Conservation (phyloP, 164 flowering plant genomes). For the Stephania japonica region DNA sequence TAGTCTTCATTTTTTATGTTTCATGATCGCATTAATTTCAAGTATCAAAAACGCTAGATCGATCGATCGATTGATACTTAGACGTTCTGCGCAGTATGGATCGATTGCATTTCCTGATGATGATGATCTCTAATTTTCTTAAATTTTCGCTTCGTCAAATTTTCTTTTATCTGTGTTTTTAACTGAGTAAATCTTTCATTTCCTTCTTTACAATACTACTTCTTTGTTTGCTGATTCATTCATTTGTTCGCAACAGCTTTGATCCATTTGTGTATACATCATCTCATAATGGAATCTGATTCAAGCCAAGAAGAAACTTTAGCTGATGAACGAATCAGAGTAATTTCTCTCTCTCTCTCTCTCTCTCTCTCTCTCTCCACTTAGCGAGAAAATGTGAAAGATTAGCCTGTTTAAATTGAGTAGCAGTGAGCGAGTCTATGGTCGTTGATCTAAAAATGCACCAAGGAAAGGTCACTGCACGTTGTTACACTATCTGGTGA, state of each 20-base stretch:
- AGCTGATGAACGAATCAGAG: neutral
- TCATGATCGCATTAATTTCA: too few species aligned
- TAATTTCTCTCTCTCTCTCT: slow-evolving; percentile 11
- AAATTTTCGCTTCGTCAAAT: too few species aligned
- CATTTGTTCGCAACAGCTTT: too few species aligned
- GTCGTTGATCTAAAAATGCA: neutral
- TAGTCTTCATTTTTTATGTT: too few species aligned
- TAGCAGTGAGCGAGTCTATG: neutral
- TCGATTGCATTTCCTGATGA: too few species aligned
- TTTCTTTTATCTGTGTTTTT: too few species aligned
- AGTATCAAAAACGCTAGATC: too few species aligned
- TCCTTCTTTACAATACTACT: too few species aligned
- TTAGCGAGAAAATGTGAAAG: neutral
- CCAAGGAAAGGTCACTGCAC: neutral
- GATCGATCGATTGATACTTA: too few species aligned
- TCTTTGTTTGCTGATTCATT: too few species aligned
- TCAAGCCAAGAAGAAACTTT: neutral
- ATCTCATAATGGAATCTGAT: neutral
- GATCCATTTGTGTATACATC: neutral
- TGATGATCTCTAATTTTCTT: too few species aligned
- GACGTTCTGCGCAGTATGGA: too few species aligned
- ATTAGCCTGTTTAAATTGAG: neutral
- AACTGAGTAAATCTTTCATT: neutral
- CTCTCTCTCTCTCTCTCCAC: slow-evolving; percentile 3
- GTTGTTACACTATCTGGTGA: neutral